A percentile compares a stretch with the other conserved stretches of the same genome.
These are phyloP conservation scores for Prunus mongolica DNA, from an alignment of 306 rosid species.

Conservation along the genomic window DNA sequence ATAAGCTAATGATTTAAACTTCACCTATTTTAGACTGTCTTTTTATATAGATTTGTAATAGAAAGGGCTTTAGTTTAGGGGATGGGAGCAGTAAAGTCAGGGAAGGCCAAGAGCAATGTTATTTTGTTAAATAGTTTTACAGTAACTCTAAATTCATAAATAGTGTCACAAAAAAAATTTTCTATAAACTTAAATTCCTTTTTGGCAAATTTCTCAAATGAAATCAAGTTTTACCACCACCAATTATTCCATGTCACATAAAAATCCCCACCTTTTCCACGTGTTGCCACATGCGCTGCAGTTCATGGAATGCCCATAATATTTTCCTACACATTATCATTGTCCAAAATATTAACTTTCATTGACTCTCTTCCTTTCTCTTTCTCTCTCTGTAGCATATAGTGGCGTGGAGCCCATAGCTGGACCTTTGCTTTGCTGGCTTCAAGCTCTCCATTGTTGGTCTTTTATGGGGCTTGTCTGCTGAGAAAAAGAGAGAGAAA, in stretches of 20 bases:
- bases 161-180: too few relatives aligned
- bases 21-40: too few relatives aligned
- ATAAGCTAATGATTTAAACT: too few relatives aligned
- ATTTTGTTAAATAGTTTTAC: too few relatives aligned
- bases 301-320: constrained; percentile 30
- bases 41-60: too few relatives aligned
- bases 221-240: background rate
- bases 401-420: constrained; percentile 73
- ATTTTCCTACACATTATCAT: constrained; percentile 16
- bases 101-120: too few relatives aligned
- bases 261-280: constrained; percentile 24
- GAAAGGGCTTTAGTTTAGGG: too few relatives aligned
- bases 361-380: constrained; percentile 38
- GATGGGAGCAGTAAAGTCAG: too few relatives aligned
- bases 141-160: too few relatives aligned
- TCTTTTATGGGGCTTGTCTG: constrained; percentile 69
- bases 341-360: constrained; percentile 22
- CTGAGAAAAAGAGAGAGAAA: background rate
- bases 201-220: too few relatives aligned
- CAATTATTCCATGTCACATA: background rate
- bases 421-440: constrained; percentile 91
- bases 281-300: constrained; percentile 37
- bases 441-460: constrained; percentile 64
- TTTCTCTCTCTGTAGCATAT: background rate
- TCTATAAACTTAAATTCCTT: too few relatives aligned